These are phyloP conservation scores for Aspergillus novofumigatus DNA, from an alignment of 2,329 filamentous ascomycete species.

Conservation along the genomic window DNA sequence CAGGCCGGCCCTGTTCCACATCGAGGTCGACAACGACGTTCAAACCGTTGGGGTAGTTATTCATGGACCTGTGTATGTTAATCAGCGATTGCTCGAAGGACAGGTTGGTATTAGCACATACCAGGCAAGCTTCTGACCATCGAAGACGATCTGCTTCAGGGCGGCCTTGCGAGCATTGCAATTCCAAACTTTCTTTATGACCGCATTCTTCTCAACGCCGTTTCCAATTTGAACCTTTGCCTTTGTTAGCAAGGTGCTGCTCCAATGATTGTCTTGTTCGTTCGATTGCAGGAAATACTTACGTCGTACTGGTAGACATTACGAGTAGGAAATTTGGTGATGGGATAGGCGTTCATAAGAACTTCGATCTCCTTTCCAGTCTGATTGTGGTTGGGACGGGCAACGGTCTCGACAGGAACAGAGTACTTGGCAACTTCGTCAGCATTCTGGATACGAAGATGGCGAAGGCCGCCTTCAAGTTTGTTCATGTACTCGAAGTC, in stretches of 20 bases:
- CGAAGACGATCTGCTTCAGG: slow-evolving; percentile 64
- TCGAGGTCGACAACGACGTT: slow-evolving; percentile 69
- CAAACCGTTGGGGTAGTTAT: slow-evolving; percentile 41
- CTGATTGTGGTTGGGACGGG: slow-evolving; percentile 56
- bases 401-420: slow-evolving; percentile 29
- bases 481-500: slow-evolving; percentile 18
- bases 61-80: slow-evolving; percentile 31
- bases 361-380: slow-evolving; percentile 54
- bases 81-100: slow-evolving; percentile 14
- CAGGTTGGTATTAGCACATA: slow-evolving; percentile 35
- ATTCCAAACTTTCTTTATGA: slow-evolving; percentile 74
- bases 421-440: slow-evolving; percentile 29
- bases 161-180: slow-evolving; percentile 59
- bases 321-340: slow-evolving; percentile 55
- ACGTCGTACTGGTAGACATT: slow-evolving; percentile 83
- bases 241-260: slow-evolving; percentile 7
- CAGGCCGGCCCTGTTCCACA: slow-evolving; percentile 51
- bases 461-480: slow-evolving; percentile 20
- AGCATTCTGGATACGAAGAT: slow-evolving; percentile 23
- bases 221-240: slow-evolving; percentile 63
- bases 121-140: slow-evolving; percentile 86
- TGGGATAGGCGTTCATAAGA: slow-evolving; percentile 70
- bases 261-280: not conserved
- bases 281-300: slow-evolving; percentile 37
- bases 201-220: slow-evolving; percentile 58